phyloP scores from a whole-genome alignment of 768 basidiomycete species.

The Kwoniella pini region DNA sequence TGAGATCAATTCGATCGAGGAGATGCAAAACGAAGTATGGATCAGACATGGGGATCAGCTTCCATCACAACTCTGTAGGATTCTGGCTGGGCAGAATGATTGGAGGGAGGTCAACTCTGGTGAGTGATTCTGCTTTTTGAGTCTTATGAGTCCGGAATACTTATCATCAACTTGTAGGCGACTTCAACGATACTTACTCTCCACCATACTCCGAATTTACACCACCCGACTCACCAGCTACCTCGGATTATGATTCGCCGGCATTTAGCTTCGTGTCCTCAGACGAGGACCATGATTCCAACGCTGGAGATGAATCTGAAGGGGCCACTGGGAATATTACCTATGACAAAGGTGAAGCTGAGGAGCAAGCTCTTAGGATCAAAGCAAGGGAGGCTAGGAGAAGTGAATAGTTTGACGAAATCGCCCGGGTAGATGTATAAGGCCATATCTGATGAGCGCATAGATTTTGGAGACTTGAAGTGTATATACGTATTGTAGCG shows the following conservation, averaged over 20 bases:
- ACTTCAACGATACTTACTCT: slow-evolving; percentile 3
- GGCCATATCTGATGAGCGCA: no score
- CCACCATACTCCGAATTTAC: slow-evolving; percentile 1
- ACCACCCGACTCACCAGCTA: slow-evolving; percentile 8
- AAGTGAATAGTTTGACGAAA: no score
- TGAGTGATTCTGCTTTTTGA: slow-evolving; percentile 15
- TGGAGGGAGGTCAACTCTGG: slow-evolving; percentile 31
- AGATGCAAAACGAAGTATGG: slow-evolving; percentile 46
- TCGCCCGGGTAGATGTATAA: no score
- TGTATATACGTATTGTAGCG: no score
- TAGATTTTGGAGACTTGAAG: no score
- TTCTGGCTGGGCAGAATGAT: slow-evolving; percentile 32
- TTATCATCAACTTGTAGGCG: not conserved
- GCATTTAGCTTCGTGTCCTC: slow-evolving; percentile 15
- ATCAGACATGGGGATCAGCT: slow-evolving; percentile 32
- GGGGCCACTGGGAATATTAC: slow-evolving; percentile 3
- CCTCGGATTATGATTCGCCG: slow-evolving; percentile 18
- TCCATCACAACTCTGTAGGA: slow-evolving; percentile 43
- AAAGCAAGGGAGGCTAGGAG: not conserved
- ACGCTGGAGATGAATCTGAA: not conserved
- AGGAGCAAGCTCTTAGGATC: slow-evolving; percentile 23
- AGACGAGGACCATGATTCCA: slow-evolving; percentile 6
- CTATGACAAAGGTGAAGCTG: slow-evolving; percentile 28
- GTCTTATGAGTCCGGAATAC: not conserved
- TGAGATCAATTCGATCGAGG: slow-evolving; percentile 39